Conservation (phyloP, 345 rosid genomes). For the Rhodamnia argentea region DNA sequence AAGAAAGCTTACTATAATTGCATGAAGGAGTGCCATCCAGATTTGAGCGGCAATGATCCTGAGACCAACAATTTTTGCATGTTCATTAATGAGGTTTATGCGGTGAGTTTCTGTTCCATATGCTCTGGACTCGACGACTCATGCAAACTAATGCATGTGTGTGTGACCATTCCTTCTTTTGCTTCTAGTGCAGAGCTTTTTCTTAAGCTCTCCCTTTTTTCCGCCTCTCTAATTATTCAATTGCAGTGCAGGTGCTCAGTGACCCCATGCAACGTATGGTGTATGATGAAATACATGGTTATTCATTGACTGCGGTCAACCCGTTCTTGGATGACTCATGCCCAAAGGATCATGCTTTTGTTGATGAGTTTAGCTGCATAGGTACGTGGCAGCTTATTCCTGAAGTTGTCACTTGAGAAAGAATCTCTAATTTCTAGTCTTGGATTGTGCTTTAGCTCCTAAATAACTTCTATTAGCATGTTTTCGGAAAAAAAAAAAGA, state of each 20-base stretch:
- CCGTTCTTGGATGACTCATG: constrained; percentile 76
- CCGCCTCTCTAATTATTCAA: neutral
- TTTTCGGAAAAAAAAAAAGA: neutral
- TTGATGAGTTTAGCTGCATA: constrained; percentile 95
- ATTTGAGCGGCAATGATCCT: constrained; percentile 70
- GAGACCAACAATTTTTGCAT: constrained; percentile 89
- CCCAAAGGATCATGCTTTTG: constrained; percentile 66
- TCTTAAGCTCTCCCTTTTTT: neutral
- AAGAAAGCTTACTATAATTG: constrained; percentile 93
- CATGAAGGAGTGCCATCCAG: constrained; percentile 98
- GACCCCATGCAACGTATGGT: constrained; percentile 93
- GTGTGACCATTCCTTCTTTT: neutral
- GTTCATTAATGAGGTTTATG: constrained; percentile 85
- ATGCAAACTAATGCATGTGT: neutral
- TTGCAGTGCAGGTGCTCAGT: constrained; percentile 73
- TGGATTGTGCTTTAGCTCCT: neutral
- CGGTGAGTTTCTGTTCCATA: constrained; percentile 32
- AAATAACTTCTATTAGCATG: neutral
- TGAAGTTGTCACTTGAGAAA: neutral
- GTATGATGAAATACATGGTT: constrained; percentile 96
- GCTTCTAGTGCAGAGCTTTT: neutral
- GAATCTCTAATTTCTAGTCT: neutral
- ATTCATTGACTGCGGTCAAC: constrained; percentile 65
- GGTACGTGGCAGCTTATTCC: constrained; percentile 23
- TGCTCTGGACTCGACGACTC: neutral